Conservation (phyloP, 1,139 yeast species). For the Blastobotrys raffinosifermentans region DNA sequence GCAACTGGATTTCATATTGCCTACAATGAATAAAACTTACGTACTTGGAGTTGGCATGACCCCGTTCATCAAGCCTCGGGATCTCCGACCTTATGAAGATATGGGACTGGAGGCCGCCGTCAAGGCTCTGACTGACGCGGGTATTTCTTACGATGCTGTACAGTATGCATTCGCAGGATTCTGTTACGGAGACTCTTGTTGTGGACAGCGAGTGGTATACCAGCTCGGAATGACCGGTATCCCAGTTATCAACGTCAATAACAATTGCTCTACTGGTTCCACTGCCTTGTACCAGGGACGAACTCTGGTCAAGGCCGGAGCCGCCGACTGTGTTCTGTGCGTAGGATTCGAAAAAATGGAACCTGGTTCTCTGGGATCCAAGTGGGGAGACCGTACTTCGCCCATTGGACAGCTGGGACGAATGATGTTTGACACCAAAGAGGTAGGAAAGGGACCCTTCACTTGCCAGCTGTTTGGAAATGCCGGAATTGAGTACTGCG, state of each 20-base stretch:
- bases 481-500: conserved; percentile 27
- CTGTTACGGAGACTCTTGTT: conserved; percentile 30
- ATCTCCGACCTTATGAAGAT: conserved; percentile 25
- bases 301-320: conserved; percentile 23
- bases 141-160: conserved; percentile 27
- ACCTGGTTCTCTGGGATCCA: conserved; percentile 25
- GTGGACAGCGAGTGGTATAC: conserved; percentile 29
- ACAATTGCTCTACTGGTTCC: conserved; percentile 31
- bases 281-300: conserved; percentile 27
- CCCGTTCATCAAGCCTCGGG: conserved; percentile 29
- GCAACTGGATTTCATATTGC: no score
- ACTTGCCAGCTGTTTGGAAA: conserved; percentile 31
- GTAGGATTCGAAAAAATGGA: conserved; percentile 31
- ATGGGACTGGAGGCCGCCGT: conserved; percentile 29
- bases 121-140: conserved; percentile 29
- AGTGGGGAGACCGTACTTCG: conserved; percentile 24
- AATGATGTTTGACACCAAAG: conserved; percentile 21
- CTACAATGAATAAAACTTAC: conserved; percentile 11
- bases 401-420: conserved; percentile 23
- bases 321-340: conserved; percentile 26
- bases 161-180: conserved; percentile 27
- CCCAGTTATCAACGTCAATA: conserved; percentile 29
- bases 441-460: conserved; percentile 19
- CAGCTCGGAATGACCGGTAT: conserved; percentile 31
- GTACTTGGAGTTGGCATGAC: conserved; percentile 32